Conservation (phyloP, 75 land plant genomes). For the Gnetum montanum region DNA sequence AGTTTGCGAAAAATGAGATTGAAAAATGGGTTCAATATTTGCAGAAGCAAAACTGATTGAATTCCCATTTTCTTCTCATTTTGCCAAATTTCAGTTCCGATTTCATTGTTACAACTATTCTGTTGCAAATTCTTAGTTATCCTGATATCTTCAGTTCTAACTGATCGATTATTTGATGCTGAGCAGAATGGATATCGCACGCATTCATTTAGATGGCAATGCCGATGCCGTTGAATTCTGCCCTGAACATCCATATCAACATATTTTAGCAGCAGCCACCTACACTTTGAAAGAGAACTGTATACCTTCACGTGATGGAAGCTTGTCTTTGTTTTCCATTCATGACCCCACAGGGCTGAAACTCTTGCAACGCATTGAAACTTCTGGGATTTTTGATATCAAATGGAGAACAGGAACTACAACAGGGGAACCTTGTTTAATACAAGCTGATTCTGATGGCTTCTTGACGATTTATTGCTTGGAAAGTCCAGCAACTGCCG, state of each 20-base stretch:
- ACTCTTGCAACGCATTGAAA: conserved; percentile 31
- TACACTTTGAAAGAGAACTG: conserved; percentile 72
- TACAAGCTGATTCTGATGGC: conserved; percentile 91
- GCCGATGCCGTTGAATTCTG: conserved; percentile 97
- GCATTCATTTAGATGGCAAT: conserved; percentile 61
- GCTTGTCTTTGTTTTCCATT: conserved; percentile 50
- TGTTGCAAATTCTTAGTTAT: too few relatives aligned
- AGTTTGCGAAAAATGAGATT: too few relatives aligned
- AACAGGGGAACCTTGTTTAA: conserved; percentile 32
- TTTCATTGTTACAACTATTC: too few relatives aligned
- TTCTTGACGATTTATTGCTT: conserved; percentile 20
- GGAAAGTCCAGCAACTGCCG: conserved; percentile 7
- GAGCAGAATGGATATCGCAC: conserved; percentile 44
- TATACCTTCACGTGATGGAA: conserved; percentile 44
- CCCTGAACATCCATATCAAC: conserved; percentile 37
- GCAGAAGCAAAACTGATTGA: too few relatives aligned
- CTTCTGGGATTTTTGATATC: conserved; percentile 81
- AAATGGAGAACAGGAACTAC: conserved; percentile 57
- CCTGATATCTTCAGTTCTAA: too few relatives aligned
- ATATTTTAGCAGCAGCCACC: conserved; percentile 77
- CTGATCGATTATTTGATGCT: too few relatives aligned
- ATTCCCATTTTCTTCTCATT: too few relatives aligned
- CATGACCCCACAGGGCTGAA: conserved; percentile 22
- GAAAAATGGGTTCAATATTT: too few relatives aligned
- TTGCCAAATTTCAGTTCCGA: too few relatives aligned